Evolutionary conservation across 306 rosid genomes (phyloP).

Genomic region (Quercus alba): DNA sequence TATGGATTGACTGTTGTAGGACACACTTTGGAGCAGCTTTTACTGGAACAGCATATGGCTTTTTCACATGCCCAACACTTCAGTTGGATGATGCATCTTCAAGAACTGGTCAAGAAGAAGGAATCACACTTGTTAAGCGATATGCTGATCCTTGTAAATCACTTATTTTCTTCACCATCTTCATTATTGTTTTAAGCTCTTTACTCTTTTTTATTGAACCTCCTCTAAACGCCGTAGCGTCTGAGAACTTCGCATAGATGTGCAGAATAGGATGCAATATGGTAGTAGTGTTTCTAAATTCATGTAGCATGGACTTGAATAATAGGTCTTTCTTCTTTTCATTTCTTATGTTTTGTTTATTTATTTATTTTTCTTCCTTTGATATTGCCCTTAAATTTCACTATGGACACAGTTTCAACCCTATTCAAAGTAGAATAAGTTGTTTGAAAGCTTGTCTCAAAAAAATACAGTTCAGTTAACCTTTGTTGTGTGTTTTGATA

Average conservation of each 20-base stretch:
- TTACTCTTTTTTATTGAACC: constrained; percentile 65
- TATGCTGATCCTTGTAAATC: constrained; percentile 68
- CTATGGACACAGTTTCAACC: no score
- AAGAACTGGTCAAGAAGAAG: constrained; percentile 55
- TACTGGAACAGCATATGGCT: constrained; percentile 70
- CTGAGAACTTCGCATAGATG: constrained; percentile 21
- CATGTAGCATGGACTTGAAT: not conserved
- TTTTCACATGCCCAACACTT: constrained; percentile 56
- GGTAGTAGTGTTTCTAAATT: not conserved
- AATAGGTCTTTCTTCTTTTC: not conserved
- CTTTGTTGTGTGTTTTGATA: no score
- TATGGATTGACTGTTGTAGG: constrained; percentile 41
- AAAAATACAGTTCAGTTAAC: no score
- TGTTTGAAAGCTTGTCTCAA: no score
- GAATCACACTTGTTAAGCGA: constrained; percentile 56
- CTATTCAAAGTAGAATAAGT: no score
- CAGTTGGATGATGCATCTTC: constrained; percentile 55
- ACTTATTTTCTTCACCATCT: constrained; percentile 49
- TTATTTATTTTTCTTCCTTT: not conserved
- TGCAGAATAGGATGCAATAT: not conserved
- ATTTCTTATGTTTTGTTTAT: not conserved
- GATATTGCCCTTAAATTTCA: no score
- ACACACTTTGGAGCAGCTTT: constrained; percentile 74
- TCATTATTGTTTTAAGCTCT: constrained; percentile 48
- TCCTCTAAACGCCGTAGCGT: constrained; percentile 53